Conservation (phyloP, 1,284 basidiomycete genomes). For the Ganoderma resinaceum region DNA sequence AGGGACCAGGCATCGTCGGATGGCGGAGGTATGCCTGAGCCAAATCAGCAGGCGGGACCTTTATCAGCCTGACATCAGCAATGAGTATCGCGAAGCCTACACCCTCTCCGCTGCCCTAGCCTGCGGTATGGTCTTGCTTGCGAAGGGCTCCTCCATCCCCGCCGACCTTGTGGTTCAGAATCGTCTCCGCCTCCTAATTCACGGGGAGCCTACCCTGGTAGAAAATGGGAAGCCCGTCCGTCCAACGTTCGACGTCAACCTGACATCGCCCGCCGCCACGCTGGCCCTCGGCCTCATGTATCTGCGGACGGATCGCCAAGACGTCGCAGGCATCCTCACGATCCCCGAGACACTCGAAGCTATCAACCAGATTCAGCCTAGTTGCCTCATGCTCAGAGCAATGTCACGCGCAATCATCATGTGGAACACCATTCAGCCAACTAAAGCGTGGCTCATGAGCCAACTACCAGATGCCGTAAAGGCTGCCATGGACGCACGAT, state of each 20-base stretch:
- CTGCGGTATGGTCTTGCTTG: conserved; percentile 97
- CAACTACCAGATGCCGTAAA: conserved; percentile 80
- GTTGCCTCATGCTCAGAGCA: conserved; percentile 84
- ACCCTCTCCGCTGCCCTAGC: conserved; percentile 88
- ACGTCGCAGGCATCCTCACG: conserved; percentile 85
- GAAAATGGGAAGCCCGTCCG: conserved; percentile 46
- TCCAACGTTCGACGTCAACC: conserved; percentile 77
- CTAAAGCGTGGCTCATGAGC: conserved; percentile 78
- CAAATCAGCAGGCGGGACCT: conserved; percentile 86
- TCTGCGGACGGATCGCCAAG: conserved; percentile 82
- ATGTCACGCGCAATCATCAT: conserved; percentile 85
- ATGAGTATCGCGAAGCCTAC: conserved; percentile 91
- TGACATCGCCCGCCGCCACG: conserved; percentile 91
- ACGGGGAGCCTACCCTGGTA: conserved; percentile 61
- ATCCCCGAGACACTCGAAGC: conserved; percentile 84
- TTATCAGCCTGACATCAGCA: conserved; percentile 80
- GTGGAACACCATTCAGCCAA: conserved; percentile 84
- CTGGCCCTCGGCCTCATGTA: conserved; percentile 94
- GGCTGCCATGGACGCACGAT: conserved; percentile 59
- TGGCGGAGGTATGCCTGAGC: conserved; percentile 90
- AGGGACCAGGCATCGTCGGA: conserved; percentile 86
- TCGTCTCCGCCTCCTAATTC: conserved; percentile 73
- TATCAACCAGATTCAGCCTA: conserved; percentile 88
- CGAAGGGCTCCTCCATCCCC: conserved; percentile 79
- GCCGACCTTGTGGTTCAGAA: conserved; percentile 77